phyloP scores from a whole-genome alignment of 163 green algal genomes.

The Scenedesmus sp. region DNA sequence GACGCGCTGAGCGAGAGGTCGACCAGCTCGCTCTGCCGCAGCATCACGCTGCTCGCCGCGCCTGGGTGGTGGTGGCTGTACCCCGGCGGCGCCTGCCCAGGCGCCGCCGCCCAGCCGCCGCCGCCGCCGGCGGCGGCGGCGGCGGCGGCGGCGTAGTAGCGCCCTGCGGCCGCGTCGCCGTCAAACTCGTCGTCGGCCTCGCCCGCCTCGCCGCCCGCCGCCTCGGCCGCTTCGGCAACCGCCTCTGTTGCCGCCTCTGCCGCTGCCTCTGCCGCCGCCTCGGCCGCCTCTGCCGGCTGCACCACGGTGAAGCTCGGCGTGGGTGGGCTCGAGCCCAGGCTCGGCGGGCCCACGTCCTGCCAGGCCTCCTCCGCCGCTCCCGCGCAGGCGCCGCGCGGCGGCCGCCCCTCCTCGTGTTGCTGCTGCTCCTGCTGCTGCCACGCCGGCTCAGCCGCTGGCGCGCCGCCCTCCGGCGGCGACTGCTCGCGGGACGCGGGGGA shows the following conservation, averaged over 20 bases:
- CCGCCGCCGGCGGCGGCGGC: neutral
- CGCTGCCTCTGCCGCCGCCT: conserved; percentile 10
- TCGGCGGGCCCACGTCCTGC: conserved; percentile 22
- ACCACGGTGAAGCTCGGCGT: neutral
- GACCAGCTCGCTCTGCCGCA: conserved; percentile 26
- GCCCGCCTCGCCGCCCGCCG: neutral
- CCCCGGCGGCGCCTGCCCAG: neutral
- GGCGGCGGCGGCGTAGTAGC: conserved; percentile 5
- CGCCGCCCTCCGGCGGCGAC: too few relatives aligned
- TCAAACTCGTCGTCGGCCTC: neutral
- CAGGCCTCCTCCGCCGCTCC: conserved; percentile 6
- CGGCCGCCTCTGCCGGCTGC: neutral
- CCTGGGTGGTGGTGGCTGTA: too few relatives aligned
- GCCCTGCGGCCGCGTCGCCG: neutral
- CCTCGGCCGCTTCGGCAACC: neutral
- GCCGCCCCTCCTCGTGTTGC: neutral
- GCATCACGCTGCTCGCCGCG: conserved; percentile 14
- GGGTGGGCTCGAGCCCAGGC: conserved; percentile 20
- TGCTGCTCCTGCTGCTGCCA: conserved; percentile 8
- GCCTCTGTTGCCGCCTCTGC: neutral
- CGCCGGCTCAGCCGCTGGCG: neutral
- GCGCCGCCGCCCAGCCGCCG: conserved; percentile 6
- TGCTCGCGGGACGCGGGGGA: neutral
- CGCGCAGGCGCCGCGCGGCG: neutral
- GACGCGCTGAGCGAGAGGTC: conserved; percentile 38